These are phyloP conservation scores for Collybiopsis confluens DNA, from an alignment of 768 basidiomycete genomes.

Conservation along the genomic window DNA sequence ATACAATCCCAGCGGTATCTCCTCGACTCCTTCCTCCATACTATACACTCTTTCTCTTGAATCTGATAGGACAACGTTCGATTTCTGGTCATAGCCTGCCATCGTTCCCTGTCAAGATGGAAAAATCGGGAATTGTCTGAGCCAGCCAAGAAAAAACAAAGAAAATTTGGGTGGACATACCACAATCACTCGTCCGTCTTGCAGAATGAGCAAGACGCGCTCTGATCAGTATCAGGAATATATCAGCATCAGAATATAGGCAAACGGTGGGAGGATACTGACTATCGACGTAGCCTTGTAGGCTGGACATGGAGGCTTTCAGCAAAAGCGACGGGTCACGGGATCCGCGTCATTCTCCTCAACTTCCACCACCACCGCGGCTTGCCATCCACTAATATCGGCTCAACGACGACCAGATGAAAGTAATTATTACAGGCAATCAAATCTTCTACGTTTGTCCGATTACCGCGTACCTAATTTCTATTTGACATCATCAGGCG, in stretches of 20 bases:
- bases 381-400: no score
- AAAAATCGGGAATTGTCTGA: no score
- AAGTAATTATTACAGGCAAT: constrained; percentile 56
- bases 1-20: constrained; percentile 91
- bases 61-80: constrained; percentile 93
- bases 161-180: constrained; percentile 52
- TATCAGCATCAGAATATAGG: background rate
- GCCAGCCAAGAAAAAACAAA: background rate
- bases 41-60: constrained; percentile 92
- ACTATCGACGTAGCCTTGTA: constrained; percentile 92
- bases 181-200: constrained; percentile 94
- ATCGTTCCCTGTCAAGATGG: constrained; percentile 87
- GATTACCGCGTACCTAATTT: background rate
- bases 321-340: background rate
- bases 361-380: no score
- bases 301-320: constrained; percentile 66
- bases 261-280: constrained; percentile 20
- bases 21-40: constrained; percentile 88
- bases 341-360: background rate
- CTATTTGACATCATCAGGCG: constrained; percentile 46
- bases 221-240: constrained; percentile 37
- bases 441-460: background rate
- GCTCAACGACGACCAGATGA: constrained; percentile 25
- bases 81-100: constrained; percentile 92
- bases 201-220: constrained; percentile 88